Evolutionary conservation across 2,329 filamentous ascomycete genomes (phyloP).

Genomic region (Cryphonectria japonica): DNA sequence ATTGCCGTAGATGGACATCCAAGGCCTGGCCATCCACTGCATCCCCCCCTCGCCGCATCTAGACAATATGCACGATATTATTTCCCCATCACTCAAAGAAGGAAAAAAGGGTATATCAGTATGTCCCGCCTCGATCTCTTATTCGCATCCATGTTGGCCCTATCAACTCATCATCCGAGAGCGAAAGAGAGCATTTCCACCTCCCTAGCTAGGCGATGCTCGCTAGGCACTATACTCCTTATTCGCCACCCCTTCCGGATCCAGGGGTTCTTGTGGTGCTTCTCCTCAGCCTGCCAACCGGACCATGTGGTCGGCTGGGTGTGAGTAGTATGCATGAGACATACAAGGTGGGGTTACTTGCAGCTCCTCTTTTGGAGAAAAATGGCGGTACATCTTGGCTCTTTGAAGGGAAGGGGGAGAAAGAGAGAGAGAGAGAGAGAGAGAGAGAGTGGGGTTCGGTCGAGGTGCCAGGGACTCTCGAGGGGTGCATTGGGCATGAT

Average conservation of each 20-base stretch:
- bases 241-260: not conserved
- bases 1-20: not conserved
- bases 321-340: not conserved
- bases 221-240: not conserved
- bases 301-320: not conserved
- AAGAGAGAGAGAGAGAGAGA: too few species aligned
- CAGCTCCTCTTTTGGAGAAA: not conserved
- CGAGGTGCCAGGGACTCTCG: too few species aligned
- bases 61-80: not conserved
- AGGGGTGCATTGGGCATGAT: not conserved
- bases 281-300: not conserved
- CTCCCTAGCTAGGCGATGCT: not conserved
- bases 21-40: not conserved
- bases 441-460: too few species aligned
- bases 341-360: not conserved
- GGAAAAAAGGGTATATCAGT: not conserved
- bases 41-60: not conserved
- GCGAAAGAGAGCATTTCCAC: not conserved
- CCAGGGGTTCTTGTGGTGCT: not conserved
- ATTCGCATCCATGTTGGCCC: not conserved
- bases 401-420: too few species aligned
- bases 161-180: slow-evolving; percentile 13
- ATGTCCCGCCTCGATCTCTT: not conserved
- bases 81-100: not conserved
- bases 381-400: not conserved